Evolutionary conservation across 805 yeast genomes (phyloP).

Genomic region (Sugiyamaella qingdaonensis): DNA sequence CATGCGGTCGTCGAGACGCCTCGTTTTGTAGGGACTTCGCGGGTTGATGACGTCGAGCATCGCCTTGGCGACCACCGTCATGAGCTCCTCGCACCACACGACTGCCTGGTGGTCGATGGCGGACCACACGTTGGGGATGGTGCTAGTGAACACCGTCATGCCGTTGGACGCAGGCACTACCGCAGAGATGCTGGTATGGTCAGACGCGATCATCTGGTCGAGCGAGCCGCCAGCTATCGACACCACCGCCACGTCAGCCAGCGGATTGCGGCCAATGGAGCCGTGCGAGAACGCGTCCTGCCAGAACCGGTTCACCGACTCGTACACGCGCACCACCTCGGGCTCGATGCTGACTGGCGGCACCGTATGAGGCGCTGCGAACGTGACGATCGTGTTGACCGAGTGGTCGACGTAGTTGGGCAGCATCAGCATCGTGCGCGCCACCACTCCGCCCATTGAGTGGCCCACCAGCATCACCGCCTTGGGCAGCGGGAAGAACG

Average conservation of each 20-base stretch:
- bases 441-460: slow-evolving; percentile 97
- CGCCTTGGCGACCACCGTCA: slow-evolving; percentile 56
- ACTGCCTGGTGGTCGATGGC: slow-evolving; percentile 92
- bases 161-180: slow-evolving; percentile 73
- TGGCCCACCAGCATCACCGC: slow-evolving; percentile 84
- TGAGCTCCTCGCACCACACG: slow-evolving; percentile 91
- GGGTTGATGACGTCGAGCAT: slow-evolving; percentile 59
- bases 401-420: slow-evolving; percentile 70
- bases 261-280: slow-evolving; percentile 42
- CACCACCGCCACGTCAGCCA: slow-evolving; percentile 59
- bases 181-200: slow-evolving; percentile 71
- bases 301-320: slow-evolving; percentile 79
- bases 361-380: slow-evolving; percentile 88
- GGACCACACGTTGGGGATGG: slow-evolving; percentile 89
- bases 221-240: slow-evolving; percentile 87
- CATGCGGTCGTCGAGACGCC: slow-evolving; percentile 55
- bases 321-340: slow-evolving; percentile 70
- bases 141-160: slow-evolving; percentile 75
- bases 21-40: slow-evolving; percentile 42
- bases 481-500: slow-evolving; percentile 40
- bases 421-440: slow-evolving; percentile 75
- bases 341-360: slow-evolving; percentile 94
- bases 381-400: slow-evolving; percentile 76
- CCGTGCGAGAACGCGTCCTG: slow-evolving; percentile 46
- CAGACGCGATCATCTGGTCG: slow-evolving; percentile 83